Base-by-base conservation (phyloP, 768 basidiomycete genomes). In the Leccinum subgranulosum region DNA sequence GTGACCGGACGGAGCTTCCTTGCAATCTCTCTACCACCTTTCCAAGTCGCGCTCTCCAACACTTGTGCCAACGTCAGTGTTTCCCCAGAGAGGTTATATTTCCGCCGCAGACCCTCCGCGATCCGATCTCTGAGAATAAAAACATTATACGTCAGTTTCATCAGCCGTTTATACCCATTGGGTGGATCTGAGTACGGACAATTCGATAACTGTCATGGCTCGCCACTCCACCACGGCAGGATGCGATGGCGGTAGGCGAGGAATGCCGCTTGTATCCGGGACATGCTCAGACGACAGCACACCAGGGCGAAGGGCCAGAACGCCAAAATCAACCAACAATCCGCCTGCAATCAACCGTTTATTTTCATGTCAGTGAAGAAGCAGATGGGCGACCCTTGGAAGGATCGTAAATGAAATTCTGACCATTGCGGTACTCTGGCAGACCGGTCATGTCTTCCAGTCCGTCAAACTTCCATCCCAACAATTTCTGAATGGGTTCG, bases 161-260 rank as follows among this genome's bases (percentile, higher is more conserved):
- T 53, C 39, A 56, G 29, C 48, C 48, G 27, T 15, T 21, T 51
- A 51, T 17, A 33, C 33, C 50, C 50, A 33, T 51, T 27, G 51
- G 34, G 43, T 53, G 48, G 47, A 58, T 25, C 14, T 47, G 25
- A 48, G 8, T 15, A 79, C 88, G 64, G 64, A 94, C 92, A 99
- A 79, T 69, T 88, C 84, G 55, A 97, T 89, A 36, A 99, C 92
- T 0, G 96, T 98, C 81, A 99, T 82, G 0, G 95, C 94, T 55
- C 96, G 79, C 94, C 95, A 96, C 74, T 99, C 96, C 36, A 98
- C 85, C 56, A 98, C 87, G 6, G 93, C 93, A 0, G 93, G 91
- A 68, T 94, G 94, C 0, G 88, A 87, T 1, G 93, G 81, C 14
- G 79, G 73, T 23, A 90, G 78, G 41, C 79, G 81, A 3, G 92